phyloP scores from a whole-genome alignment of 2,329 filamentous ascomycete species.

The Aspergillus sp. region DNA sequence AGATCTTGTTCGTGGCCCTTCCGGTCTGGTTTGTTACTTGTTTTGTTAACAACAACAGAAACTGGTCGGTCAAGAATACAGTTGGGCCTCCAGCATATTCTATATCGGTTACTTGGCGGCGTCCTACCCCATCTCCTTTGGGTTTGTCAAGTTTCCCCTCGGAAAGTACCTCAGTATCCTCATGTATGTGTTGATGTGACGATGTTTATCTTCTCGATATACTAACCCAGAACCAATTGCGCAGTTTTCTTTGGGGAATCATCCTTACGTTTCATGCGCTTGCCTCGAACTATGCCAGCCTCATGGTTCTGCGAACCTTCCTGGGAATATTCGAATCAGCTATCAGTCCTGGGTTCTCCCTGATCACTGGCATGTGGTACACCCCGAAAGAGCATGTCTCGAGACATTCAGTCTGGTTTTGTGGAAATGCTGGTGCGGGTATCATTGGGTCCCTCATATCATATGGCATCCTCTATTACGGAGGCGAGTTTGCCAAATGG shows the following conservation, averaged over 20 bases:
- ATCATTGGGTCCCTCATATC: constrained; percentile 22
- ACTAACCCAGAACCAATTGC: background rate
- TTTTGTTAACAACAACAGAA: background rate
- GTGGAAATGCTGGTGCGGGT: constrained; percentile 20
- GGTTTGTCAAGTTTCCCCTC: constrained; percentile 32
- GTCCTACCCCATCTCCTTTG: constrained; percentile 33
- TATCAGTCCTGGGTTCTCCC: constrained; percentile 32
- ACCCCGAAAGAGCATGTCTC: constrained; percentile 24
- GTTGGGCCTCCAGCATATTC: constrained; percentile 24
- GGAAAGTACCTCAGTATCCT: constrained; percentile 29
- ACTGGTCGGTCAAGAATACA: constrained; percentile 18
- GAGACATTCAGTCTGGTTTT: constrained; percentile 24
- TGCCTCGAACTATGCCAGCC: constrained; percentile 31
- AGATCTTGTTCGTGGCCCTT: constrained; percentile 9
- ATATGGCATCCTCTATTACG: constrained; percentile 20
- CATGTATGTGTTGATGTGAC: constrained; percentile 9
- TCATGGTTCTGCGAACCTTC: constrained; percentile 41
- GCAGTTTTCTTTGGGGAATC: constrained; percentile 28
- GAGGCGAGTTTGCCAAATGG: constrained; percentile 11
- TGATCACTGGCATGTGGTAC: constrained; percentile 32
- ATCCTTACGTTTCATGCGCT: constrained; percentile 29
- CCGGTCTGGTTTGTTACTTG: background rate
- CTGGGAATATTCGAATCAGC: constrained; percentile 42
- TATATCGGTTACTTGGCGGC: constrained; percentile 29
- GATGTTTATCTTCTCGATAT: background rate